Evolutionary conservation across 2,329 filamentous ascomycete species (phyloP), one percentile per base, ranked within the genome.

Genomic region (Xylaria hypoxylon): DNA sequence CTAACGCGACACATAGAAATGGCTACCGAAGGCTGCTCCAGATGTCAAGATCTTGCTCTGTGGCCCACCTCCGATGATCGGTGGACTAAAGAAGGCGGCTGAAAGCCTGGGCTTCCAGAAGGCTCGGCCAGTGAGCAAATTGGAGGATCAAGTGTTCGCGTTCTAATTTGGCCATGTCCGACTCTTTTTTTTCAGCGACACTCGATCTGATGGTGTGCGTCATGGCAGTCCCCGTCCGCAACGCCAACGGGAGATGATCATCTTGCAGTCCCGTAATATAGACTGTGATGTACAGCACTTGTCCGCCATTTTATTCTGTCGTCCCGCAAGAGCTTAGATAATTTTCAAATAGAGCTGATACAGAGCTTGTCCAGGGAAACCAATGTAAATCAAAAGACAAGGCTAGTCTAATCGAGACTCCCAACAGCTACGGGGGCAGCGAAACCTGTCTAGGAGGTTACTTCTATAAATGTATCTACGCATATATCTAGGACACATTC

Each of bases 91-190:
- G 92, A 98, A 98, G 87, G 88, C 93, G 6, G 91, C 94, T 57
- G 93, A 96, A 82, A 86, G 88, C 70, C 86, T 98, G 22, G 96
- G 96, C 65, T 99, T 91, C 85, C 87, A 92, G 77, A 98, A 98
- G 87, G 92, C 96, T 47, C 89, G 90, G 68, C 93, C 95, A 50
- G 94, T 98, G 75, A 97, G 94, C 89, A 98, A 98, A 88, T 89
- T 98, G 60, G 92, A 95, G 79, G 96, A 99, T 80, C 96, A 98
- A 82, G 93, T 99, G 73, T 99, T 99, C 84, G 94, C 93, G 77
- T 99, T 99, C 83, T 94, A 92, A 81, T 75, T 55, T 57, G 33
- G 24, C 19, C 35, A 35, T 62, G 33, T 31, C 45, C 40, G 5
- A 24, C 26, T 31, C 44, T 1, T 17, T 31, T 40, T 17, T n/a